These are phyloP conservation scores for Solanum etuberosum DNA, from an alignment of 257 asterid genomes.

Conservation along the genomic window DNA sequence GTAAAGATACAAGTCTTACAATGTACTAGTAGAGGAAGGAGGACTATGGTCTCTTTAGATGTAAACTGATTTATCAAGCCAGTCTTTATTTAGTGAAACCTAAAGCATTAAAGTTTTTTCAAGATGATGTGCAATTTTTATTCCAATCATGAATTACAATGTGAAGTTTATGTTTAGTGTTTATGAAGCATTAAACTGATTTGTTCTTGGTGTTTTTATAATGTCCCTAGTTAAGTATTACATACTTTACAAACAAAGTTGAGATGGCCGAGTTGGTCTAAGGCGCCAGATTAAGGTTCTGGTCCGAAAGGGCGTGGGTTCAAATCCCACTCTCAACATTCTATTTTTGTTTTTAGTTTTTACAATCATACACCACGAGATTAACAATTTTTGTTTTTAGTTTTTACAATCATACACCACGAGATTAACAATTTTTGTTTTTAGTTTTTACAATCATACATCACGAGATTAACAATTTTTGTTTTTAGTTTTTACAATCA, in stretches of 20 bases:
- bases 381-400: too few species aligned
- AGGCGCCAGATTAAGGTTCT: constrained; percentile 99
- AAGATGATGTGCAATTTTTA: background rate
- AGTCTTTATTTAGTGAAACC: background rate
- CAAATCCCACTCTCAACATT: background rate
- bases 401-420: too few species aligned
- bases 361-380: too few species aligned
- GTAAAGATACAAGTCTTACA: too few species aligned
- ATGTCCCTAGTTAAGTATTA: background rate
- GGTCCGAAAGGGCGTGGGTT: constrained; percentile 98
- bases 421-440: too few species aligned
- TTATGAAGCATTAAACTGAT: too few species aligned
- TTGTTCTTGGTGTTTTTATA: too few species aligned
- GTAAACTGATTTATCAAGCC: background rate
- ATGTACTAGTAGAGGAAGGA: background rate
- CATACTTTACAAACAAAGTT: too few species aligned
- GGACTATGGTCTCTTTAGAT: background rate
- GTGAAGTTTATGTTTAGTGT: background rate
- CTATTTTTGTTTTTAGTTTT: too few species aligned
- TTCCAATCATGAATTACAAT: background rate
- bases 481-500: too few species aligned
- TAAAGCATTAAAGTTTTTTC: background rate
- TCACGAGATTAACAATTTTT: too few species aligned
- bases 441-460: too few species aligned
- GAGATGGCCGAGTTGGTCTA: constrained; percentile 99